Evolutionary conservation across 108 stramenopile genomes (phyloP), one percentile per base, ranked within the genome.

Genomic region (Bacterosira constricta): DNA sequence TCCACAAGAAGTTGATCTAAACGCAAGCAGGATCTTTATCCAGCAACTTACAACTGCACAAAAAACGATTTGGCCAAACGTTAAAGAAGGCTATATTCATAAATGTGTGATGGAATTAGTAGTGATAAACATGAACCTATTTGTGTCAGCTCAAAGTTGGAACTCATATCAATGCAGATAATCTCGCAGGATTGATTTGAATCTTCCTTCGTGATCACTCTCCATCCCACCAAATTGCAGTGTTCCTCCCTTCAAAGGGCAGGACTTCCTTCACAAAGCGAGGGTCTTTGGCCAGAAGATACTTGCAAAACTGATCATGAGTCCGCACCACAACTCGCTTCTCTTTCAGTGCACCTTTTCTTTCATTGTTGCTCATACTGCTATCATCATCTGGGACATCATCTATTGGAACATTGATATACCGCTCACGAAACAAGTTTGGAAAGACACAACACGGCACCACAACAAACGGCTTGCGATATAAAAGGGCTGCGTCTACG

Each of bases 391-490:
- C 39, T 31, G 12, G 44, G 2, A 7, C 26, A 13, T 41, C 46
- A 47, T 39, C 68, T 30, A 32, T 27, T 0, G 49, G n/a, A 12
- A 71, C 59, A 38, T 27, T 66, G 30, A 80, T 45, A 36, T 45
- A 73, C 32, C 90, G 79, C 31, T 75, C 32, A 29, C 46, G 68
- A 73, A 89, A 89, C 4, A 90, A 50, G 42, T 80, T 88, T 1
- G 90, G 90, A 83, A 93, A 93, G n/a, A 93, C 92, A 76, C 92
- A 93, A 49, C 92, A 93, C 1, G 92, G 92, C 13, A 93, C 90
- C 0, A 93, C 88, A 11, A 86, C 86, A 79, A 93, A 93, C 0
- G 93, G 88, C 65, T 93, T 96, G 42, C 64, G 49, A 66, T 83
- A 88, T n/a, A 62, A 17, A 39, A 90, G 63, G 11, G 92, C 92